These are phyloP conservation scores for Cyberlindnera xishuangbannaensis DNA, from an alignment of 805 yeast species.

Conservation along the genomic window DNA sequence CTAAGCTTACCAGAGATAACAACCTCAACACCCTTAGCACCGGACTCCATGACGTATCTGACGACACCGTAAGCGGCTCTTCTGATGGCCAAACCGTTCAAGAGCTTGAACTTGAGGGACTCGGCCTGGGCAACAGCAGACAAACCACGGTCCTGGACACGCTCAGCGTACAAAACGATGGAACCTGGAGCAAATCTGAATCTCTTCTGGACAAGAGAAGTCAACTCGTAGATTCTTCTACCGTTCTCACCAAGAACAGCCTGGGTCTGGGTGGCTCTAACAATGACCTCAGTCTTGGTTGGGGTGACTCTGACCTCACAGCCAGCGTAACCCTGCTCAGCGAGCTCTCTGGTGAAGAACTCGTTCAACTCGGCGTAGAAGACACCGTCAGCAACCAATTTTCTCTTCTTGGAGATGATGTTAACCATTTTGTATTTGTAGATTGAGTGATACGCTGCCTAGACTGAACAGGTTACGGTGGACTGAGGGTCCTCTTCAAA, in stretches of 20 bases:
- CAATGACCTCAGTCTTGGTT: slow-evolving; percentile 95
- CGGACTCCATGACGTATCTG: slow-evolving; percentile 99
- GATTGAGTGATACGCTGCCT: too few relatives aligned
- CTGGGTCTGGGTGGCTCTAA: slow-evolving; percentile 98
- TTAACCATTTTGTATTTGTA: slow-evolving; percentile 25
- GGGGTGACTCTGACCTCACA: slow-evolving; percentile 99
- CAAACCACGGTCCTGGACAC: slow-evolving; percentile 98
- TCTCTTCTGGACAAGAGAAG: slow-evolving; percentile 97
- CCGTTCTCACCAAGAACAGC: slow-evolving; percentile 99
- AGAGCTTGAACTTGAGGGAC: slow-evolving; percentile 95
- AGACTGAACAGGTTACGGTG: too few relatives aligned
- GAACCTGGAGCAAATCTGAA: slow-evolving; percentile 93
- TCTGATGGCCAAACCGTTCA: slow-evolving; percentile 98
- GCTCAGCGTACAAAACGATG: slow-evolving; percentile 94
- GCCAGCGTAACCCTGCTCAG: slow-evolving; percentile 99
- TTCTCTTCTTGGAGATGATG: slow-evolving; percentile 92
- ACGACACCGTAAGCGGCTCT: slow-evolving; percentile 99
- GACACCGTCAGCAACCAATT: slow-evolving; percentile 99
- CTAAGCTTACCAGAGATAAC: slow-evolving; percentile 99
- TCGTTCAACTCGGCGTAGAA: slow-evolving; percentile 99
- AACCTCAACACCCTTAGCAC: slow-evolving; percentile 99
- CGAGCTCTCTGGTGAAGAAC: slow-evolving; percentile 99
- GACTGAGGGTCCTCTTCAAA: too few relatives aligned
- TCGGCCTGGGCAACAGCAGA: slow-evolving; percentile 99
- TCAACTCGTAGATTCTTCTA: slow-evolving; percentile 98